A percentile compares a stretch with the other conserved stretches of the same genome.
Evolutionary conservation across 441 rosid genomes (phyloP).

Genomic region (Kokia cookei): DNA sequence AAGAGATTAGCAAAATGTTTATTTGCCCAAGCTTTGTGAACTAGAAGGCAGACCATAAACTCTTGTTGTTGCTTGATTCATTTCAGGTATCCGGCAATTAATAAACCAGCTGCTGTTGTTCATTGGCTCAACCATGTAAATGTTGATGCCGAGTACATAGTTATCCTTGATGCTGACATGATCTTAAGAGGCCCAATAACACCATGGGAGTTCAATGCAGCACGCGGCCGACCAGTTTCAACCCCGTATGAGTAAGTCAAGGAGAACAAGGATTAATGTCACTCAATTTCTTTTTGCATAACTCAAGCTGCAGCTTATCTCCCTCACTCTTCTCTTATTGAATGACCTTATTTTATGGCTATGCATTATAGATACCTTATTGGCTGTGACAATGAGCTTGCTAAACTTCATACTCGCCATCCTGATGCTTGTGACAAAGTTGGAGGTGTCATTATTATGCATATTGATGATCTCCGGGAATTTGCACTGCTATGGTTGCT

Average conservation of each 20-base stretch:
- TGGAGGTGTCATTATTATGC: slow-evolving; percentile 97
- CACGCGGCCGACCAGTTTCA: slow-evolving; percentile 93
- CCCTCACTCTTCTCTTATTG: neutral
- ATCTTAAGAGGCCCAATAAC: slow-evolving; percentile 93
- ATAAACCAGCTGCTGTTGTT: slow-evolving; percentile 96
- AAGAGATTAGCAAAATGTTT: neutral
- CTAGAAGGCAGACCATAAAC: neutral
- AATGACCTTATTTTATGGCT: neutral
- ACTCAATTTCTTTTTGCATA: neutral
- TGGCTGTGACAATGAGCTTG: slow-evolving; percentile 95
- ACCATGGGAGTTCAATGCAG: slow-evolving; percentile 95
- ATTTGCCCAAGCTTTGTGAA: neutral
- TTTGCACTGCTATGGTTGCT: slow-evolving; percentile 90
- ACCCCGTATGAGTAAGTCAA: slow-evolving; percentile 90
- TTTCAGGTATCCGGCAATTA: slow-evolving; percentile 97
- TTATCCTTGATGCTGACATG: slow-evolving; percentile 99
- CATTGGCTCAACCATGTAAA: slow-evolving; percentile 97
- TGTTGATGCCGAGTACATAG: slow-evolving; percentile 82
- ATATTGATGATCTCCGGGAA: slow-evolving; percentile 86
- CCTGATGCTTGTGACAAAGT: slow-evolving; percentile 97
- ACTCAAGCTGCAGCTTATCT: slow-evolving; percentile 1
- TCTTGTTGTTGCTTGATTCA: slow-evolving; percentile 1
- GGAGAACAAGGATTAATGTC: neutral
- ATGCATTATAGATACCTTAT: slow-evolving; percentile 68
- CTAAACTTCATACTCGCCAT: slow-evolving; percentile 83